phyloP scores from a whole-genome alignment of 2,329 filamentous ascomycete genomes.

The Fusarium palustre region DNA sequence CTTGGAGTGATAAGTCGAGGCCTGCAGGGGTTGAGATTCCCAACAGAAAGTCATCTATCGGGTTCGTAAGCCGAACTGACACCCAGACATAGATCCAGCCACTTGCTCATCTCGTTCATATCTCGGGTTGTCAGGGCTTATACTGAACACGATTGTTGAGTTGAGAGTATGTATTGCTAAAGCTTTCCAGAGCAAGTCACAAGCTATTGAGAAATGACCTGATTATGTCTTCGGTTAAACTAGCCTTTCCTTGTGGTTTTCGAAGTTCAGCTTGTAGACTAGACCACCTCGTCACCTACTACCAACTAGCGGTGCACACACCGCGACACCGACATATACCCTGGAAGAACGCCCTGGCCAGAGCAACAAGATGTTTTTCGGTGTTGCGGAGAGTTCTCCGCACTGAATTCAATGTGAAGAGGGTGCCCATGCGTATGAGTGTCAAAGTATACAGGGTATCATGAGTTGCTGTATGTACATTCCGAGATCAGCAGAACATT shows the following conservation, averaged over 20 bases:
- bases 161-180: not conserved
- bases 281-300: not conserved
- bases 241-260: not conserved
- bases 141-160: conserved; percentile 1
- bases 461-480: not conserved
- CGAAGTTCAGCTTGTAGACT: not conserved
- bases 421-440: not conserved
- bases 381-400: conserved; percentile 33
- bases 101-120: conserved; percentile 23
- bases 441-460: conserved; percentile 31
- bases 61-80: conserved; percentile 16
- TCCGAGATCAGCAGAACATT: conserved; percentile 2
- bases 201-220: not conserved
- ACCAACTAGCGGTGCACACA: conserved; percentile 14
- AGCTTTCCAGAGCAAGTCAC: not conserved
- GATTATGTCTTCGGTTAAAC: conserved; percentile 2
- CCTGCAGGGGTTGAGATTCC: conserved; percentile 7
- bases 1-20: not conserved
- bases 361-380: conserved; percentile 7
- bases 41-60: conserved; percentile 24
- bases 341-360: not conserved
- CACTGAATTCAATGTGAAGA: conserved; percentile 6
- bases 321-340: conserved; percentile 26
- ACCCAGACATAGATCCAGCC: not conserved
- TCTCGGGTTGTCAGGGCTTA: conserved; percentile 8